These are phyloP conservation scores for Glycine soja DNA, from an alignment of 306 rosid genomes.

Conservation along the genomic window DNA sequence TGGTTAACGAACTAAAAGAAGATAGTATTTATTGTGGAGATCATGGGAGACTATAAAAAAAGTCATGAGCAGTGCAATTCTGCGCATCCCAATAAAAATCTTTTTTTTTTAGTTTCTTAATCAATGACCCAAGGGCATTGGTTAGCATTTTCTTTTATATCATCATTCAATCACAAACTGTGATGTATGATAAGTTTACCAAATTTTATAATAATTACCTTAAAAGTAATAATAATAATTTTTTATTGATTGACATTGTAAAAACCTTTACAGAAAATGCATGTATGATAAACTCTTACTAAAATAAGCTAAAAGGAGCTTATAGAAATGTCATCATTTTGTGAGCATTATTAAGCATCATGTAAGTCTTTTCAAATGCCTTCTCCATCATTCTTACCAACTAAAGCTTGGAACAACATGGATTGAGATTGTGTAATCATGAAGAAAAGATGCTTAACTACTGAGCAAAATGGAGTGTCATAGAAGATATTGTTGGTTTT, in stretches of 20 bases:
- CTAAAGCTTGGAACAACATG: not conserved
- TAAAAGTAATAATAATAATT: not conserved
- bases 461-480: constrained; percentile 4
- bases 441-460: constrained; percentile 25
- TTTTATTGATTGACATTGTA: not conserved
- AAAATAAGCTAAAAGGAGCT: too few relatives aligned
- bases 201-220: not conserved
- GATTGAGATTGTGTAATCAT: constrained; percentile 13
- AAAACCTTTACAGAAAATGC: not conserved
- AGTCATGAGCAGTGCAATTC: too few relatives aligned
- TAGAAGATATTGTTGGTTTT: not conserved
- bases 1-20: too few relatives aligned
- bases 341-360: not conserved
- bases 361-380: constrained; percentile 6
- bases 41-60: too few relatives aligned
- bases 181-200: not conserved
- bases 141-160: too few relatives aligned
- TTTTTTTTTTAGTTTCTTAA: too few relatives aligned
- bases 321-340: not conserved
- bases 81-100: too few relatives aligned
- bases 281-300: not conserved
- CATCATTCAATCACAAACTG: not conserved
- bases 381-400: not conserved
- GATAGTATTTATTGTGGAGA: too few relatives aligned
- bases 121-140: too few relatives aligned